A percentile compares a stretch with the other conserved stretches of the same genome.
Conservation (phyloP, 2,329 filamentous ascomycete genomes). For the Zymoseptoria pseudotritici region DNA sequence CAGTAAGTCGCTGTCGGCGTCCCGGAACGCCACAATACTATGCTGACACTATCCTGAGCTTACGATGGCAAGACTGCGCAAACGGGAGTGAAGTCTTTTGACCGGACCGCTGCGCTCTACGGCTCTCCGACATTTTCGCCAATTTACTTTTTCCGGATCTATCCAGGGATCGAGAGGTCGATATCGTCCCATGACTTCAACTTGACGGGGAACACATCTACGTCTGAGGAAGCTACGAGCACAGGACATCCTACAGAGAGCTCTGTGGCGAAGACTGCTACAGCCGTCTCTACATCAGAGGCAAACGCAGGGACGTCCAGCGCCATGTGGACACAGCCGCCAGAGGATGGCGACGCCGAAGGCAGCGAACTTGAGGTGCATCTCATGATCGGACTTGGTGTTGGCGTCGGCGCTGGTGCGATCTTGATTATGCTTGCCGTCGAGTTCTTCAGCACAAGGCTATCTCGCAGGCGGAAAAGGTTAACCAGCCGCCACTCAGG, state of each 20-base stretch:
- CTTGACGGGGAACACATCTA: neutral
- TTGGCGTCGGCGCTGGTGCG: neutral
- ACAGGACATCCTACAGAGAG: neutral
- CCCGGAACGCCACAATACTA: neutral
- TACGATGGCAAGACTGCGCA: neutral
- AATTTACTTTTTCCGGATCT: neutral
- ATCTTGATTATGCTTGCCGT: neutral
- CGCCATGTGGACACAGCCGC: neutral
- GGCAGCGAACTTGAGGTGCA: neutral
- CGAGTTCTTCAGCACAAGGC: neutral
- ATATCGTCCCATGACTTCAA: neutral
- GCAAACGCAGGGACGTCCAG: neutral
- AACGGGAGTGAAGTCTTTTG: neutral
- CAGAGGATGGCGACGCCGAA: neutral
- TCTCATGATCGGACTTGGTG: neutral
- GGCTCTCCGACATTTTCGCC: neutral
- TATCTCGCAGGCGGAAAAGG: neutral
- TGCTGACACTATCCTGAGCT: neutral
- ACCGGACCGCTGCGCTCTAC: neutral
- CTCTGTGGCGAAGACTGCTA: neutral
- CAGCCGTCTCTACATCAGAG: neutral
- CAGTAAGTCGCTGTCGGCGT: neutral
- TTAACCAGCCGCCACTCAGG: neutral
- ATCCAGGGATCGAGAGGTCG: neutral
- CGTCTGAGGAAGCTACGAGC: neutral